phyloP scores from a whole-genome alignment of 495 filamentous ascomycete species.

The Xeromyces bisporus region DNA sequence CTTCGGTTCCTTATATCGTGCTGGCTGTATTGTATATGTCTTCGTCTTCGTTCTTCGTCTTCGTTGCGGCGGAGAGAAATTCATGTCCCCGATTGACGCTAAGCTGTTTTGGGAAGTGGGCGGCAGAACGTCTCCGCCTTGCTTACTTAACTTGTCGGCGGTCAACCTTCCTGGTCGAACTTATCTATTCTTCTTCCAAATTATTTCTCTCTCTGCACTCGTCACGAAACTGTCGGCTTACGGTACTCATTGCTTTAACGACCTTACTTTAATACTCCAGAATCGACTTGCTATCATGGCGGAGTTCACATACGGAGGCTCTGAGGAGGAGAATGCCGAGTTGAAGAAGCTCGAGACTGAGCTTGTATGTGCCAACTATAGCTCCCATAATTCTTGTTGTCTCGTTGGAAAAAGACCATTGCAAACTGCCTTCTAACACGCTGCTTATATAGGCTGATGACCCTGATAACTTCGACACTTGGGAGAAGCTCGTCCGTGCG shows the following conservation, averaged over 20 bases:
- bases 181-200: no score
- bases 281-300: slow-evolving; percentile 25
- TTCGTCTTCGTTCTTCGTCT: no score
- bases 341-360: slow-evolving; percentile 61
- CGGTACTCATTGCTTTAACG: no score
- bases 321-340: slow-evolving; percentile 75
- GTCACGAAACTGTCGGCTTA: neutral
- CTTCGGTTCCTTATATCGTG: no score
- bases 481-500: slow-evolving; percentile 79
- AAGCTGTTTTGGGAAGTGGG: slow-evolving; percentile 6
- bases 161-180: no score
- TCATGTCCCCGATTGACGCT: slow-evolving; percentile 7
- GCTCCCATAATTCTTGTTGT: no score
- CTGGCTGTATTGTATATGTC: no score
- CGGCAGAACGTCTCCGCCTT: slow-evolving; percentile 2
- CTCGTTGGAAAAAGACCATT: no score
- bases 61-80: no score
- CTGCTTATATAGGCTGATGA: slow-evolving; percentile 37
- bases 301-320: slow-evolving; percentile 53
- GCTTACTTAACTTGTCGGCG: no score
- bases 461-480: slow-evolving; percentile 82
- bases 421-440: slow-evolving; percentile 2
- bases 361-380: slow-evolving; percentile 41
- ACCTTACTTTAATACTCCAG: no score
- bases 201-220: neutral